phyloP scores from a whole-genome alignment of 2,329 filamentous ascomycete genomes.

The Exophiala mesophila region DNA sequence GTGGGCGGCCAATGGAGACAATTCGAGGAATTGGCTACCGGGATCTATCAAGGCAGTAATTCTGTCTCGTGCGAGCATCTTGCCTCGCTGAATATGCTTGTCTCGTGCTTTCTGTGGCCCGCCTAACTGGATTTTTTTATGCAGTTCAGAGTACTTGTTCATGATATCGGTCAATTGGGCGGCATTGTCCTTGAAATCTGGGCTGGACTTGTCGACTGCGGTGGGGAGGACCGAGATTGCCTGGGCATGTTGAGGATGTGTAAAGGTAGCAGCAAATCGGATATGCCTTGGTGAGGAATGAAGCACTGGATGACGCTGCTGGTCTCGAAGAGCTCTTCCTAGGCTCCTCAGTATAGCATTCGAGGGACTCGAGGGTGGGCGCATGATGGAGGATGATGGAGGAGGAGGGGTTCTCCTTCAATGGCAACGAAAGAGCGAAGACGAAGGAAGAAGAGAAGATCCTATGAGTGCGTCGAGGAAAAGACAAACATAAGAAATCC shows the following conservation, averaged over 20 bases:
- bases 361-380: conserved; percentile 13
- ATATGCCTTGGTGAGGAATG: conserved; percentile 1
- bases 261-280: conserved; percentile 65
- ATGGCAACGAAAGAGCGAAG: no score
- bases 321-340: conserved; percentile 13
- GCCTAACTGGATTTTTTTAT: conserved; percentile 66
- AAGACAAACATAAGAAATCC: no score
- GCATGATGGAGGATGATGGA: no score
- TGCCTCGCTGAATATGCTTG: conserved; percentile 81
- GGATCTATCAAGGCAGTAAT: conserved; percentile 83
- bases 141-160: conserved; percentile 63
- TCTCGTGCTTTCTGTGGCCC: conserved; percentile 76
- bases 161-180: conserved; percentile 71
- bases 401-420: no score
- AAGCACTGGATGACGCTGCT: conserved; percentile 6
- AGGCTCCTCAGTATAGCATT: conserved; percentile 14
- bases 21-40: conserved; percentile 83
- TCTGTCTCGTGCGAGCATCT: conserved; percentile 90
- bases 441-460: no score
- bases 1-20: conserved; percentile 87
- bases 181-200: conserved; percentile 77
- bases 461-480: no score
- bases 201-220: conserved; percentile 68
- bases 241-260: conserved; percentile 72
- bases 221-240: conserved; percentile 77